Percentiles rank a stretch among this genome's conserved stretches.
phyloP scores from a whole-genome alignment of 2,329 filamentous ascomycete species.

The Pseudogymnoascus sp. region DNA sequence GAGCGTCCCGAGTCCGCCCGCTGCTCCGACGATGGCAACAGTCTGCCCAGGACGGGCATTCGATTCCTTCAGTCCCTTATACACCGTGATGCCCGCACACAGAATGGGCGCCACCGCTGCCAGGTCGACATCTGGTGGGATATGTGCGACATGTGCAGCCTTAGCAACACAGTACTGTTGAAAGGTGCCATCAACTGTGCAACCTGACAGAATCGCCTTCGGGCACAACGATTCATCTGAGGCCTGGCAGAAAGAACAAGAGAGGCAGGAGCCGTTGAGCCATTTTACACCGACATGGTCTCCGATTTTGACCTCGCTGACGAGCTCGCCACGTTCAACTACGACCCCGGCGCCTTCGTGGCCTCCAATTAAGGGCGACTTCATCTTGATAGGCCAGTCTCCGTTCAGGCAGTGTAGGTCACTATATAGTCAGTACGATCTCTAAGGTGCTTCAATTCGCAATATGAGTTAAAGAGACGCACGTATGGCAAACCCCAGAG shows the following conservation, averaged over 20 bases:
- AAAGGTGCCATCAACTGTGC: constrained; percentile 88
- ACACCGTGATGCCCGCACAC: constrained; percentile 79
- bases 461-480: not conserved
- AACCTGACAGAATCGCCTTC: constrained; percentile 69
- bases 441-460: not conserved
- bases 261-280: constrained; percentile 80
- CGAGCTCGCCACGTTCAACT: constrained; percentile 68
- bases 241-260: constrained; percentile 74
- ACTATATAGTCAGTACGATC: not conserved
- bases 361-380: constrained; percentile 78
- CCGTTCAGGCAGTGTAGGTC: constrained; percentile 62
- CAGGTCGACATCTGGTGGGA: constrained; percentile 67
- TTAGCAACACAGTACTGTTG: constrained; percentile 88
- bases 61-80: constrained; percentile 86
- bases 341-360: constrained; percentile 74
- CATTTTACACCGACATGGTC: constrained; percentile 86
- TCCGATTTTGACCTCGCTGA: constrained; percentile 69
- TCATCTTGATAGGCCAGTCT: constrained; percentile 79
- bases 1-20: constrained; percentile 70
- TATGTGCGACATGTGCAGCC: constrained; percentile 72
- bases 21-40: constrained; percentile 78
- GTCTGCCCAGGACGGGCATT: constrained; percentile 63
- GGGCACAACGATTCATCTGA: constrained; percentile 76
- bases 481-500: constrained; percentile 77
- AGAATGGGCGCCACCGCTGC: constrained; percentile 72